These are phyloP conservation scores for Chlamydomonas asymmetrica DNA, from an alignment of 139 green algal species.

Conservation along the genomic window DNA sequence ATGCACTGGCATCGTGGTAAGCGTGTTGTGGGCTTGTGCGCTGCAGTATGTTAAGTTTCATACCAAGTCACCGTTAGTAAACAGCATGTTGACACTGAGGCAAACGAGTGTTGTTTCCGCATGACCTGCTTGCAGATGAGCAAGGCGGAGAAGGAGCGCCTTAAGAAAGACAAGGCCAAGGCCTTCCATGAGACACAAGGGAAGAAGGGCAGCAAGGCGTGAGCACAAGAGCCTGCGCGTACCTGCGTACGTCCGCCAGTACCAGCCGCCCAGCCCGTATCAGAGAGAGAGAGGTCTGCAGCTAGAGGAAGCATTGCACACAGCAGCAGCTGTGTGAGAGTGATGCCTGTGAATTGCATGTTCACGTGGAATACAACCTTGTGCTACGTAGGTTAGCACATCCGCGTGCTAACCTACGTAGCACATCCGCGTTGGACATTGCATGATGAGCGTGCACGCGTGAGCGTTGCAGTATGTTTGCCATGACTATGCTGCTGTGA, in stretches of 20 bases:
- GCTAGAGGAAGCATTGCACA: neutral
- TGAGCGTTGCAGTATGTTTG: neutral
- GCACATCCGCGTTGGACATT: neutral
- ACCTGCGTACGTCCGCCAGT: neutral
- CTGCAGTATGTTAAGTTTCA: no score
- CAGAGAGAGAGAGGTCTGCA: no score
- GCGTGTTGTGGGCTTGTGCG: no score
- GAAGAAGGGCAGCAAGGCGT: neutral
- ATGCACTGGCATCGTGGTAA: no score
- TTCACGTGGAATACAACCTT: neutral
- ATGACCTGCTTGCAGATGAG: conserved; percentile 42
- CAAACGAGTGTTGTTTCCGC: no score
- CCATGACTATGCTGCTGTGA: no score
- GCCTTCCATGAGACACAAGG: conserved; percentile 13
- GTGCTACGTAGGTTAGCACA: neutral
- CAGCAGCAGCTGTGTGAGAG: neutral
- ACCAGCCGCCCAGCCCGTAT: neutral
- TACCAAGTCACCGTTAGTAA: no score
- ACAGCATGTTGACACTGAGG: no score
- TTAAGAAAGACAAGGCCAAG: conserved; percentile 47
- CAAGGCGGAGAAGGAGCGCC: conserved; percentile 41
- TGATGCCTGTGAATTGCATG: neutral
- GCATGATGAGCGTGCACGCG: neutral
- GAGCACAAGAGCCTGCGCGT: neutral
- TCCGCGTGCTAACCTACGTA: neutral